These are phyloP conservation scores for Ensete ventricosum DNA, from an alignment of 176 grass and related monocot species.

Conservation along the genomic window DNA sequence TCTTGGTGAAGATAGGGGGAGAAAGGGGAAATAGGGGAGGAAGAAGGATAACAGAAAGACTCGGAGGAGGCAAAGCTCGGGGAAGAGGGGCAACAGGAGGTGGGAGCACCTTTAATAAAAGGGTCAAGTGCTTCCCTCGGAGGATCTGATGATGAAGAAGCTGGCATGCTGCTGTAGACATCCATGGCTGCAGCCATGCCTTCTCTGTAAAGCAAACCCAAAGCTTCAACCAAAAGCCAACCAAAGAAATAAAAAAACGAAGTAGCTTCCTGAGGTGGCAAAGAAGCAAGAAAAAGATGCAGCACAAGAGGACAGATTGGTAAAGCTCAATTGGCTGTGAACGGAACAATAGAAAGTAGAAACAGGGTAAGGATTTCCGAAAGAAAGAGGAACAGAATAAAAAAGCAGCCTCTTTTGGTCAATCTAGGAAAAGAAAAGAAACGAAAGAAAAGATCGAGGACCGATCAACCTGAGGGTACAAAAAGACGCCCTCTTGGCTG, in stretches of 20 bases:
- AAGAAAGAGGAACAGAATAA: no score
- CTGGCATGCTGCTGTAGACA: not conserved
- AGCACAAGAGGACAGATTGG: not conserved
- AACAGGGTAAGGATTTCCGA: no score
- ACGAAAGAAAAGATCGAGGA: no score
- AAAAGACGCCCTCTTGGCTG: no score
- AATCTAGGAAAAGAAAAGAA: no score
- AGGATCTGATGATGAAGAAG: constrained; percentile 3
- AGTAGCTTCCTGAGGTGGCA: not conserved
- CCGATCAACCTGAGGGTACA: no score
- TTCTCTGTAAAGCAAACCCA: not conserved
- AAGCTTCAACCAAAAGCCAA: not conserved
- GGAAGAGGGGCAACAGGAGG: not conserved
- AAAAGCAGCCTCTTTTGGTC: no score
- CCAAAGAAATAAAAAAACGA: not conserved
- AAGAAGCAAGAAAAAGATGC: not conserved
- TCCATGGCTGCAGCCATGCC: constrained; percentile 17
- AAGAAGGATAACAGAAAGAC: not conserved
- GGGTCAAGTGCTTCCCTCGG: constrained; percentile 5
- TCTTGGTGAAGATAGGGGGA: not conserved
- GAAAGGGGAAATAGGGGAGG: not conserved
- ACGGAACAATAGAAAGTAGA: no score
- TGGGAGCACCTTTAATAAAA: constrained; percentile 1
- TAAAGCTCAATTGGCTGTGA: no score
- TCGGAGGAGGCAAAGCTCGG: not conserved